A percentile compares a stretch with the other conserved stretches of the same genome.
Conservation (phyloP, 1,139 yeast genomes). For the Starmera stellimalicola region DNA sequence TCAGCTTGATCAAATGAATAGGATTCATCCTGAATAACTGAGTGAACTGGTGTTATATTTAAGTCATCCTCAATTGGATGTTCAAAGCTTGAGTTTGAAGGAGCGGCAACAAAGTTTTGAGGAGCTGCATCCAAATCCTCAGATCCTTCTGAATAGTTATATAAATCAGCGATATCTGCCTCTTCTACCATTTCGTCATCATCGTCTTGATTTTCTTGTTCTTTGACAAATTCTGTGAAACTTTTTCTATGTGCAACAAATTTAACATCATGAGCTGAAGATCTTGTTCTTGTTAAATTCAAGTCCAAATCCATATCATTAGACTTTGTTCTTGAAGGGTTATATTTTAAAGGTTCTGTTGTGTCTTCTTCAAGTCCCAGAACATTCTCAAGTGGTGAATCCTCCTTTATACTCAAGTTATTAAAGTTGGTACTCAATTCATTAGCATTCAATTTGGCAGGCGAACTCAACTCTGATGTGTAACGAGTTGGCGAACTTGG, state of each 20-base stretch:
- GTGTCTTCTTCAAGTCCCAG: too few relatives aligned
- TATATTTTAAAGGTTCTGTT: neutral
- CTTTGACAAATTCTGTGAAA: conserved; percentile 8
- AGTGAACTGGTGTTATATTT: conserved; percentile 10
- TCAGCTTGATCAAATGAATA: conserved; percentile 2
- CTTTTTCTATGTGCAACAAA: conserved; percentile 14
- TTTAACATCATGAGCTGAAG: conserved; percentile 7
- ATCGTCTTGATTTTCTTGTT: conserved; percentile 8
- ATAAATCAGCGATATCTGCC: conserved; percentile 4
- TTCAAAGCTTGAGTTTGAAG: neutral
- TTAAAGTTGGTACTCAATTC: neutral
- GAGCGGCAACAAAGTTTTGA: too few relatives aligned
- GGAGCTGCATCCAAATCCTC: conserved; percentile 10
- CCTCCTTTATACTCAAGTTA: neutral
- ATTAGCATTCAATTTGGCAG: neutral
- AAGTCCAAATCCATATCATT: neutral
- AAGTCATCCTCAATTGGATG: conserved; percentile 1
- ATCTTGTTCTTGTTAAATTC: neutral
- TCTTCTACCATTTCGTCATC: conserved; percentile 8
- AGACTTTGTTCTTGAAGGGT: neutral
- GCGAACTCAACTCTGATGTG: neutral
- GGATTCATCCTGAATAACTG: conserved; percentile 12
- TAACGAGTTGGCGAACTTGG: neutral
- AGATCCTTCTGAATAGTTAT: conserved; percentile 3
- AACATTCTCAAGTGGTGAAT: neutral